phyloP scores from a whole-genome alignment of 768 basidiomycete species.

The Lentinula guzmanii region DNA sequence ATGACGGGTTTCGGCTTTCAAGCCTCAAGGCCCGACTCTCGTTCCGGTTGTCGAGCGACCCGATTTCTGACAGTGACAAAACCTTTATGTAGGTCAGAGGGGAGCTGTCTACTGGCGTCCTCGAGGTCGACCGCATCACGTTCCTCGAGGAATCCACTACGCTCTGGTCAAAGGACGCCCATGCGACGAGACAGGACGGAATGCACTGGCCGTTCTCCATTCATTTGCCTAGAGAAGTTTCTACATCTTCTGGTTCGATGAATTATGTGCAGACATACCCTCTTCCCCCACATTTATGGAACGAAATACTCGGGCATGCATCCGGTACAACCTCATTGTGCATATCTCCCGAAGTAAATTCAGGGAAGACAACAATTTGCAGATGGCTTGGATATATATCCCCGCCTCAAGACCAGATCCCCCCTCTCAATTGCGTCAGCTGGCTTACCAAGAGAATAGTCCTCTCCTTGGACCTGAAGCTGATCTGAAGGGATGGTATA shows the following conservation, averaged over 20 bases:
- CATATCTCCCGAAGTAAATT: slow-evolving; percentile 26
- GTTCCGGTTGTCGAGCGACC: background rate
- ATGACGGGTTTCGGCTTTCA: background rate
- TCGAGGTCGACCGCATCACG: background rate
- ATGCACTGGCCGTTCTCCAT: slow-evolving; percentile 5
- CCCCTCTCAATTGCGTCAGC: slow-evolving; percentile 24
- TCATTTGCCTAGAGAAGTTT: background rate
- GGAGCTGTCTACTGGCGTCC: background rate
- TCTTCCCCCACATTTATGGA: slow-evolving; percentile 35
- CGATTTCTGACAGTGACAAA: background rate
- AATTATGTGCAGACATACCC: background rate
- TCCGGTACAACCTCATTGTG: slow-evolving; percentile 29
- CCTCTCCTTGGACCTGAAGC: slow-evolving; percentile 28
- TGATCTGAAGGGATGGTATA: slow-evolving; percentile 36
- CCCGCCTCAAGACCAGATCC: slow-evolving; percentile 25
- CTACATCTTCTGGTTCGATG: slow-evolving; percentile 4
- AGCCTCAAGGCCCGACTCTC: background rate
- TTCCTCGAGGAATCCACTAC: slow-evolving; percentile 1
- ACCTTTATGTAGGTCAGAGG: slow-evolving; percentile 1
- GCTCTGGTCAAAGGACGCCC: slow-evolving; percentile 6
- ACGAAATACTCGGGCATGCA: slow-evolving; percentile 27
- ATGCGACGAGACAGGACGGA: background rate
- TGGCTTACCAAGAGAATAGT: slow-evolving; percentile 28
- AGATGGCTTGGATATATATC: slow-evolving; percentile 24
- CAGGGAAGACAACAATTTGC: slow-evolving; percentile 25